A percentile compares a stretch with the other conserved stretches of the same genome.
Conservation (phyloP, 2,329 filamentous ascomycete species). For the Alternaria panax region DNA sequence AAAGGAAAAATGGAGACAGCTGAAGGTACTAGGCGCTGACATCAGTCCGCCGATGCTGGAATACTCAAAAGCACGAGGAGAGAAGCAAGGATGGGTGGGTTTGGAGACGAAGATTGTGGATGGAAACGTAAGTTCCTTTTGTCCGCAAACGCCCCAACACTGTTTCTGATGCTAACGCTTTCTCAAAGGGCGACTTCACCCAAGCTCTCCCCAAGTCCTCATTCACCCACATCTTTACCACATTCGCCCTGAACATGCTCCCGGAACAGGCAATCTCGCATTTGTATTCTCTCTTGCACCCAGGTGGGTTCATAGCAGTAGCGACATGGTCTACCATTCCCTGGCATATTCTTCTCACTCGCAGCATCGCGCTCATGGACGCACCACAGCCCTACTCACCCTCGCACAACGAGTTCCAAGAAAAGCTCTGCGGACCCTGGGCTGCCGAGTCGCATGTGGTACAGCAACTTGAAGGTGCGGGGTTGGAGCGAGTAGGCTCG, state of each 20-base stretch:
- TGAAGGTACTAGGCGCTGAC: conserved; percentile 34
- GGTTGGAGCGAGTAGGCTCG: conserved; percentile 24
- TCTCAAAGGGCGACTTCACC: conserved; percentile 9
- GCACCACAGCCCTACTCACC: conserved; percentile 12
- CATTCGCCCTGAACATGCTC: conserved; percentile 31
- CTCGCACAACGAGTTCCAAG: conserved; percentile 10
- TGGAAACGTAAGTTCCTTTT: conserved; percentile 11
- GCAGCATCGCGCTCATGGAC: conserved; percentile 14
- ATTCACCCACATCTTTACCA: conserved; percentile 35
- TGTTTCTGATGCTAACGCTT: background rate
- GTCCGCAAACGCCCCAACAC: background rate
- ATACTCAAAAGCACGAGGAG: conserved; percentile 21
- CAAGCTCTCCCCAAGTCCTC: conserved; percentile 13
- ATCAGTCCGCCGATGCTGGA: conserved; percentile 30
- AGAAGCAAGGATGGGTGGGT: conserved; percentile 27
- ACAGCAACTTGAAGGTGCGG: conserved; percentile 22
- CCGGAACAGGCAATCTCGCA: conserved; percentile 15
- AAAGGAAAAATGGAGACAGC: conserved; percentile 17
- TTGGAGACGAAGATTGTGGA: conserved; percentile 28
- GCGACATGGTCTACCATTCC: conserved; percentile 28
- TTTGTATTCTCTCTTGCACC: conserved; percentile 13
- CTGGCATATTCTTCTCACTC: conserved; percentile 21
- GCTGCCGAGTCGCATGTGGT: conserved; percentile 12
- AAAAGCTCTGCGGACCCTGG: conserved; percentile 22
- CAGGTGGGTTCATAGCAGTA: conserved; percentile 31